Percentiles rank a stretch among this genome's conserved stretches.
Evolutionary conservation across 1,284 basidiomycete genomes (phyloP).

Genomic region (Cryptococcus wingfieldii): DNA sequence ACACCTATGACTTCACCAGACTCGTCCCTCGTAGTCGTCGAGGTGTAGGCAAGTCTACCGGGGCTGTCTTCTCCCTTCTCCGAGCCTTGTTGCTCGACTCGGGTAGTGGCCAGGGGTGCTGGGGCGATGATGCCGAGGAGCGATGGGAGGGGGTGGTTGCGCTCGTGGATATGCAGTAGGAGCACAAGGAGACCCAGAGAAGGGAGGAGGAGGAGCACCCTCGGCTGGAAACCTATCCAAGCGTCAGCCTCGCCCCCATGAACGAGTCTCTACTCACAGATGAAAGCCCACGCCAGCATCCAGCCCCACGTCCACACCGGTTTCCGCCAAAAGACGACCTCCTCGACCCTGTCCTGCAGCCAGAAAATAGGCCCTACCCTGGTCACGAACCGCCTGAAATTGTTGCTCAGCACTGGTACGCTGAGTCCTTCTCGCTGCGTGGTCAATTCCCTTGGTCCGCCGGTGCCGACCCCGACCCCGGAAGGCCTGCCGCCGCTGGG

Average conservation of each 20-base stretch:
- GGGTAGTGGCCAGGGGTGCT: slow-evolving; percentile 13
- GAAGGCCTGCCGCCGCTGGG: slow-evolving; percentile 3
- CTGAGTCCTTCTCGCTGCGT: slow-evolving; percentile 41
- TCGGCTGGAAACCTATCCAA: slow-evolving; percentile 45
- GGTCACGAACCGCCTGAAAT: slow-evolving; percentile 47
- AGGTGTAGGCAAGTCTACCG: slow-evolving; percentile 3
- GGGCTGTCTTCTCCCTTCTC: background rate
- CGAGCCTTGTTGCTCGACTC: background rate
- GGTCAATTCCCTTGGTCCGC: slow-evolving; percentile 32
- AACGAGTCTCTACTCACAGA: slow-evolving; percentile 29
- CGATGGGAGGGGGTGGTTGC: slow-evolving; percentile 30
- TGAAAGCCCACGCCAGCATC: slow-evolving; percentile 45
- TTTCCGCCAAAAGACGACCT: slow-evolving; percentile 49
- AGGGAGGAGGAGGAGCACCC: slow-evolving; percentile 42
- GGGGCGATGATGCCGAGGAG: slow-evolving; percentile 28
- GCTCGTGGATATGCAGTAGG: slow-evolving; percentile 41
- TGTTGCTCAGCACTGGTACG: slow-evolving; percentile 42
- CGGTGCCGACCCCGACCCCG: background rate
- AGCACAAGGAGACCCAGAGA: slow-evolving; percentile 36
- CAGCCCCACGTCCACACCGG: slow-evolving; percentile 47
- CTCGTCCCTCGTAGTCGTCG: slow-evolving; percentile 13
- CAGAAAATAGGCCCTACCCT: slow-evolving; percentile 48
- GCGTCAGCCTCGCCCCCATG: background rate
- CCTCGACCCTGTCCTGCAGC: slow-evolving; percentile 48
- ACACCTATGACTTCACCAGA: slow-evolving; percentile 23